Conservation (phyloP, 352 stramenopile species). For the Pythium sukuiense region DNA sequence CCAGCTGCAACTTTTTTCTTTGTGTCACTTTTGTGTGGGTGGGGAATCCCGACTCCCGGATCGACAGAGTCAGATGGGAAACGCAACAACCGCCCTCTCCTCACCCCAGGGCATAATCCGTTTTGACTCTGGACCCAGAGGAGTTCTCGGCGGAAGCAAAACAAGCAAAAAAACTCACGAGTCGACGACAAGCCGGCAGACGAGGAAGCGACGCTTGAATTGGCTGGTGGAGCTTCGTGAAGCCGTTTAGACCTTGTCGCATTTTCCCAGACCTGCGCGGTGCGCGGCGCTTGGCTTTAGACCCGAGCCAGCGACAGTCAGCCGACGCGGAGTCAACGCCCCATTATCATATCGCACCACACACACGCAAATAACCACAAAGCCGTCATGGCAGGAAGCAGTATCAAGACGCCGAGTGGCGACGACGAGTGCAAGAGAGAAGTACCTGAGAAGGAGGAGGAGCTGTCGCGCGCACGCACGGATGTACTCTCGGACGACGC, state of each 20-base stretch:
- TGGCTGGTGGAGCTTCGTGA: slow-evolving; percentile 6
- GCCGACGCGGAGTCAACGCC: slow-evolving; percentile 11
- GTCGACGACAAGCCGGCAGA: slow-evolving; percentile 7
- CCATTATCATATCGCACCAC: slow-evolving; percentile 1
- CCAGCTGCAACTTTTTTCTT: slow-evolving; percentile 8
- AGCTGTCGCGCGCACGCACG: slow-evolving; percentile 23
- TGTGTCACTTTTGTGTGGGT: slow-evolving; percentile 17
- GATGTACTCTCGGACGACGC: slow-evolving; percentile 53
- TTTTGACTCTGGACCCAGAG: background rate
- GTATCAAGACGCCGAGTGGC: slow-evolving; percentile 11
- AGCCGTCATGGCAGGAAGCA: slow-evolving; percentile 12
- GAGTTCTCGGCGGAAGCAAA: too few relatives aligned
- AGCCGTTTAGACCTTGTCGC: slow-evolving; percentile 6
- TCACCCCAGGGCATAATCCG: background rate
- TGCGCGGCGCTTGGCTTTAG: background rate
- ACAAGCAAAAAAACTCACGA: background rate
- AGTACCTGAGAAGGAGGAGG: slow-evolving; percentile 17
- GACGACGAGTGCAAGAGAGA: slow-evolving; percentile 9
- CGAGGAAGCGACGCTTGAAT: slow-evolving; percentile 12
- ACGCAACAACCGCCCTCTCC: slow-evolving; percentile 1
- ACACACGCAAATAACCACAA: background rate
- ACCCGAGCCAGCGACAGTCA: slow-evolving; percentile 1
- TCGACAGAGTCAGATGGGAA: slow-evolving; percentile 15
- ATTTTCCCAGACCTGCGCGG: slow-evolving; percentile 2
- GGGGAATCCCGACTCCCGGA: background rate